Evolutionary conservation across 2,329 filamentous ascomycete species (phyloP).

Genomic region (Verticillium longisporum): DNA sequence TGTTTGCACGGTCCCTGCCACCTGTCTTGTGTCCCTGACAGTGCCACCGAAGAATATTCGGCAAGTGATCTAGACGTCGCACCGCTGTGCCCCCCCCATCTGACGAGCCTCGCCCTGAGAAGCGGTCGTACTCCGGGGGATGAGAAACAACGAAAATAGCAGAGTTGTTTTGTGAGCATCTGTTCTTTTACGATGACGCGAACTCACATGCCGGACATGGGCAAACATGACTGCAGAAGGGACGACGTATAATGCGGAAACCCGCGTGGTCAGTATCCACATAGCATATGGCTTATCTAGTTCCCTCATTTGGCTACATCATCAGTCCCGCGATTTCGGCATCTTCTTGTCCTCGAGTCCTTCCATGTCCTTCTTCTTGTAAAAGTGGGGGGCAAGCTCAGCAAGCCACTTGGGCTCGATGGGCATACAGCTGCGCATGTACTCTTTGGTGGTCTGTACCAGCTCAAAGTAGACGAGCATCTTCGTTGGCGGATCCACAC

Average conservation of each 20-base stretch:
- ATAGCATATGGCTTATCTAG: background rate
- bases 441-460: conserved; percentile 81
- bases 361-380: conserved; percentile 87
- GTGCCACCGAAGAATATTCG: background rate
- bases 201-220: background rate
- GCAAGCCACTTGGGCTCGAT: conserved; percentile 78
- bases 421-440: conserved; percentile 82
- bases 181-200: background rate
- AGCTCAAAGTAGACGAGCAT: conserved; percentile 86
- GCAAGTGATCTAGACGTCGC: background rate
- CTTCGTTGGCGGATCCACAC: conserved; percentile 66
- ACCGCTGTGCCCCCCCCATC: background rate
- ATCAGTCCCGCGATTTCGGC: conserved; percentile 24
- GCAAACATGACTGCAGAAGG: background rate
- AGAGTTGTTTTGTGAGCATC: background rate
- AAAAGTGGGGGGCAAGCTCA: conserved; percentile 89
- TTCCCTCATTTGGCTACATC: background rate
- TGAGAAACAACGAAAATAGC: background rate
- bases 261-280: background rate
- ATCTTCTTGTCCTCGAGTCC: conserved; percentile 68
- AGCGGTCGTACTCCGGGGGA: background rate
- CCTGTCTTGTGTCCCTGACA: background rate
- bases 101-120: background rate
- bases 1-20: background rate
- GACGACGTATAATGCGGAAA: background rate